A percentile compares a stretch with the other conserved stretches of the same genome.
These are phyloP conservation scores for Acanthamoeba quina DNA, from an alignment of 208 protist genomes.

Conservation along the genomic window DNA sequence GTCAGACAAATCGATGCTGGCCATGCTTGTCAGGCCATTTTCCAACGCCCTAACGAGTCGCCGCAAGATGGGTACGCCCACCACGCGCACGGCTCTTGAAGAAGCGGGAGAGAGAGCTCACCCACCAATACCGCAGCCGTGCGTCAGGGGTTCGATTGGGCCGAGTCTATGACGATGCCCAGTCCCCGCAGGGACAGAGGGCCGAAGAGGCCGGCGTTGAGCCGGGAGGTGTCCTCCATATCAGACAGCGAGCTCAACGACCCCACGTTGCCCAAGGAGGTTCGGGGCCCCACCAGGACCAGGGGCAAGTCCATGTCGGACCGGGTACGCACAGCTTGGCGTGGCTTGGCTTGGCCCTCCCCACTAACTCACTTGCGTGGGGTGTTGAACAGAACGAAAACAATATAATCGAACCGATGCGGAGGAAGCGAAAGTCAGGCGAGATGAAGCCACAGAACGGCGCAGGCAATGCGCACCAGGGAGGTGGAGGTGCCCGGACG, in stretches of 20 bases:
- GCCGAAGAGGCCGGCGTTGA: background rate
- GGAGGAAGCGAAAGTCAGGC: background rate
- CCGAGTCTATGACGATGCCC: conserved; percentile 19
- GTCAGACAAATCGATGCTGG: conserved; percentile 74
- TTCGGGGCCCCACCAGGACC: background rate
- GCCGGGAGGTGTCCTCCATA: conserved; percentile 61
- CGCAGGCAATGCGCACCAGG: background rate
- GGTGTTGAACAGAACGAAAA: background rate
- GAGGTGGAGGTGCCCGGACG: background rate
- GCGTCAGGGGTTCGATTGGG: conserved; percentile 51
- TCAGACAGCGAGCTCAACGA: conserved; percentile 70
- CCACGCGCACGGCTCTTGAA: background rate
- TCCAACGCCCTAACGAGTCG: conserved; percentile 40
- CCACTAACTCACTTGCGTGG: background rate
- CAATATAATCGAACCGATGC: conserved; percentile 13
- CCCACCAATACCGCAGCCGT: background rate
- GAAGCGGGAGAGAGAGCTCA: background rate
- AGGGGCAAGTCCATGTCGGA: conserved; percentile 53
- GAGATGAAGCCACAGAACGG: background rate
- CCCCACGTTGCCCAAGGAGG: background rate
- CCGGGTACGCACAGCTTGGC: background rate
- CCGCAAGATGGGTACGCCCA: conserved; percentile 34
- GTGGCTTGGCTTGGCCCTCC: too few relatives aligned
- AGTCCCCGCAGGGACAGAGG: background rate
- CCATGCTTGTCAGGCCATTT: conserved; percentile 74